Evolutionary conservation across 2,329 filamentous ascomycete species (phyloP).

Genomic region (Chaetomiaceae sp.): DNA sequence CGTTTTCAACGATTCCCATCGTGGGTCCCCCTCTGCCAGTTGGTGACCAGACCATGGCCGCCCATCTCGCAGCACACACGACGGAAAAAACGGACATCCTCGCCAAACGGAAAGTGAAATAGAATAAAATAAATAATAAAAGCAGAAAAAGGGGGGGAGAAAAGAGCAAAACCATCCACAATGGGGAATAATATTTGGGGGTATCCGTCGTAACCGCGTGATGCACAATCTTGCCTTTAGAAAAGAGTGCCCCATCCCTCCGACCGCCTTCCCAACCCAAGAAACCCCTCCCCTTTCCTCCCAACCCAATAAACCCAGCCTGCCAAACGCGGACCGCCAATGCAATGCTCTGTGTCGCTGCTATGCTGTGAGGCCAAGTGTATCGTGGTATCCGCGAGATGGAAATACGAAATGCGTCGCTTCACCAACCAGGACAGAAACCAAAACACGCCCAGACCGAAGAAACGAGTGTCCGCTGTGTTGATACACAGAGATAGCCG

Average conservation of each 20-base stretch:
- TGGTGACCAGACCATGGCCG: conserved; percentile 7
- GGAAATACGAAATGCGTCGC: conserved; percentile 16
- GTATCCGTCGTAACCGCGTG: conserved; percentile 28
- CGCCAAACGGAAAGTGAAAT: conserved; percentile 8
- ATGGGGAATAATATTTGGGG: conserved; percentile 20
- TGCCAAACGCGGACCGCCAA: conserved; percentile 10
- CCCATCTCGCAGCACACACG: background rate
- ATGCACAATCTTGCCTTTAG: conserved; percentile 25
- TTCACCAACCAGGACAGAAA: conserved; percentile 15
- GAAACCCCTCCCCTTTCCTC: background rate
- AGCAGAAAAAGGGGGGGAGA: conserved; percentile 6
- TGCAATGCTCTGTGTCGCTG: conserved; percentile 24
- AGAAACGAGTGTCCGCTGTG: conserved; percentile 14
- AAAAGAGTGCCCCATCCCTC: conserved; percentile 6
- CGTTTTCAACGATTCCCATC: background rate
- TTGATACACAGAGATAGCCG: conserved; percentile 19
- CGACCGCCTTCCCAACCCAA: conserved; percentile 2
- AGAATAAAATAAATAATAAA: conserved; percentile 8
- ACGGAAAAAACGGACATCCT: background rate
- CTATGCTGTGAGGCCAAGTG: conserved; percentile 29
- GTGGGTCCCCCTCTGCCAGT: background rate
- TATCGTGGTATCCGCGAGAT: conserved; percentile 26
- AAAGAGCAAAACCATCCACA: conserved; percentile 16
- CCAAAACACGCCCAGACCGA: conserved; percentile 10
- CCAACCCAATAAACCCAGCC: conserved; percentile 3